Percentiles rank a stretch among this genome's conserved stretches.
Conservation (phyloP, 129 eudicot genomes). For the Lonicera japonica region DNA sequence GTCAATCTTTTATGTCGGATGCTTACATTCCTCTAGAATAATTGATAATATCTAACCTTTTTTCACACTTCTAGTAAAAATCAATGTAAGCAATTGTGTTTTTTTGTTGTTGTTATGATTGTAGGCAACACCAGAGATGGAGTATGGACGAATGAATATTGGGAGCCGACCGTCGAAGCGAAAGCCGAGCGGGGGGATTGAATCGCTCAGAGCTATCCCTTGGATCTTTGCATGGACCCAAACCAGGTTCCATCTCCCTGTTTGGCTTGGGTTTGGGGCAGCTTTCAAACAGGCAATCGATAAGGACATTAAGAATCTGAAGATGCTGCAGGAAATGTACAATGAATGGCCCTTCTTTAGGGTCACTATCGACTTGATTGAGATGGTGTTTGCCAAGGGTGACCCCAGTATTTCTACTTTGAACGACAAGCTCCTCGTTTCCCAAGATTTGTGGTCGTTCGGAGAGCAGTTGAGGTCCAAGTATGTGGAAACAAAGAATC, state of each 20-base stretch:
- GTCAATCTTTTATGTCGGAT: too few species aligned
- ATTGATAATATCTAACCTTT: too few species aligned
- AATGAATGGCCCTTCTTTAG: slow-evolving; percentile 95
- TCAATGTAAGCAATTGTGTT: not conserved
- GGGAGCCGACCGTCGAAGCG: slow-evolving; percentile 97
- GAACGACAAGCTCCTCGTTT: slow-evolving; percentile 92
- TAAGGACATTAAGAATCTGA: slow-evolving; percentile 58
- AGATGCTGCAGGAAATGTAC: slow-evolving; percentile 88
- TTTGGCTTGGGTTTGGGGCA: slow-evolving; percentile 98
- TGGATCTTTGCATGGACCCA: slow-evolving; percentile 99
- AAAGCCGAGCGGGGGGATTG: slow-evolving; percentile 96
- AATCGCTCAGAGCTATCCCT: slow-evolving; percentile 95
- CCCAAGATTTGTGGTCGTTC: slow-evolving; percentile 72
- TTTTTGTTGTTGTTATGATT: not conserved
- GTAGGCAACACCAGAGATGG: slow-evolving; percentile 94
- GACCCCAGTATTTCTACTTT: slow-evolving; percentile 90
- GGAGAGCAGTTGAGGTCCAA: slow-evolving; percentile 67
- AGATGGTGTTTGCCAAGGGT: slow-evolving; percentile 98
- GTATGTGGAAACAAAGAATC: slow-evolving; percentile 69
- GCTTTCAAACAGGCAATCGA: slow-evolving; percentile 72
- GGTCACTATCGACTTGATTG: slow-evolving; percentile 92
- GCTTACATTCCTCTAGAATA: too few species aligned
- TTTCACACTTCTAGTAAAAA: not conserved
- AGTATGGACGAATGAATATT: slow-evolving; percentile 97
- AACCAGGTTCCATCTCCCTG: slow-evolving; percentile 97